These are phyloP conservation scores for Chaetoceros muelleri DNA, from an alignment of 108 stramenopile species.

Conservation along the genomic window DNA sequence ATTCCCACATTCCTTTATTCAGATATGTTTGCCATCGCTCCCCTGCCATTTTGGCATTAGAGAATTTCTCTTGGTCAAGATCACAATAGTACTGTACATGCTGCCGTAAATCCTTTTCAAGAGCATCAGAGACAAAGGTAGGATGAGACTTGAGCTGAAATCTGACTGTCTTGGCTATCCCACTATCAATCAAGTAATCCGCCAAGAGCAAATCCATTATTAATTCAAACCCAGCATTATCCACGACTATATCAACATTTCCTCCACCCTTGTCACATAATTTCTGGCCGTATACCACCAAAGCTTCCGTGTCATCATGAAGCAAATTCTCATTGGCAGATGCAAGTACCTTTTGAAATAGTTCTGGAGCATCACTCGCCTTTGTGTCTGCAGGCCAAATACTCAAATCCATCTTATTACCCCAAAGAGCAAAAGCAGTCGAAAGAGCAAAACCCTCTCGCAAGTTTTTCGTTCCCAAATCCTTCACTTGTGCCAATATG, in stretches of 20 bases:
- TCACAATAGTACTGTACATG: constrained; percentile 64
- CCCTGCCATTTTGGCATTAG: constrained; percentile 62
- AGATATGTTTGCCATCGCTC: constrained; percentile 57
- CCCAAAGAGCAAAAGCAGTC: constrained; percentile 81
- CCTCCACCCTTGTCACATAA: constrained; percentile 58
- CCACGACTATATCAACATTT: constrained; percentile 87
- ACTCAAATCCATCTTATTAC: constrained; percentile 93
- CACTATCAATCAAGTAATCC: constrained; percentile 75
- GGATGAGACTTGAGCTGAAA: constrained; percentile 94
- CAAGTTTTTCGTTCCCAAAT: constrained; percentile 27
- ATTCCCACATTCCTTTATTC: constrained; percentile 70
- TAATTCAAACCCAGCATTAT: constrained; percentile 96
- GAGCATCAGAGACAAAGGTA: constrained; percentile 93
- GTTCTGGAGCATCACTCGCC: constrained; percentile 40
- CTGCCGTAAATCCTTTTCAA: constrained; percentile 79
- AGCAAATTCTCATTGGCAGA: constrained; percentile 71
- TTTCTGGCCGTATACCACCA: constrained; percentile 43
- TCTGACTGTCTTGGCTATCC: constrained; percentile 63
- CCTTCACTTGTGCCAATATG: constrained; percentile 48
- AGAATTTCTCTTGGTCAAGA: constrained; percentile 31
- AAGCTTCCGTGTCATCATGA: constrained; percentile 74
- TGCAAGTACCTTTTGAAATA: constrained; percentile 68
- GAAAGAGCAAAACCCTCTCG: constrained; percentile 47
- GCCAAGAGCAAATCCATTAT: constrained; percentile 88
- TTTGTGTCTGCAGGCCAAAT: constrained; percentile 83